Evolutionary conservation across 1,139 yeast species (phyloP), one percentile per base, ranked within the genome.

Genomic region (Candida frijolesensis): DNA sequence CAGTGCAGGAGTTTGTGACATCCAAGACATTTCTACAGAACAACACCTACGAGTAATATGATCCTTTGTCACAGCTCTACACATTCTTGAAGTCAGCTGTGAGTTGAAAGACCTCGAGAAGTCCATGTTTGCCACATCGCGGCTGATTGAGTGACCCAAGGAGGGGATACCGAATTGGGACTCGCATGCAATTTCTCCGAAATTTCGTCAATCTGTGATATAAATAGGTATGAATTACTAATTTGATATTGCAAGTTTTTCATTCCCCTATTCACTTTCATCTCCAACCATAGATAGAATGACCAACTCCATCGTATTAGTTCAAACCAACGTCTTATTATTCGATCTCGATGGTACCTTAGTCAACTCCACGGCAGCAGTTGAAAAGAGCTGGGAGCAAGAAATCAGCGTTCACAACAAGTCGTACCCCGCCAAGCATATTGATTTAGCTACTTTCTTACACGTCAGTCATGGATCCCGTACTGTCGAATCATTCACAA

Each of bases 261-360:
- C 46, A 14, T 11, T 29, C 18, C 34, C 11, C 18, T 37, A 11
- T 37, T 37, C 40, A 10, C 18, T 37, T 7, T 37, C 11, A 18
- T 37, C 40, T 7, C 10, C 29, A 34, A 34, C 2, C 11, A 34
- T 34, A 12, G 11, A 32, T 16, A 18, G 8, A 22, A 46, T 46
- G 49, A 41, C 39, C 4, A 37, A 44, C 15, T 22, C 42, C 12
- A 27, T 9, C 10, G n/a, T 37, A 4, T 14, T 15, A 16, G 22
- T 47, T 8, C 33, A 44, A 11, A 50, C 51, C 44, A 38, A 49
- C 32, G 27, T 49, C 11, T 42, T 51, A 19, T 51, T 63, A 10
- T 63, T 62, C 41, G 67, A 62, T 42, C 54, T 61, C 29, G 66
- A 62, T 48, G 65, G 66, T 1, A 62, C 66, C 3, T 51, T 63